These are phyloP conservation scores for Saccharomycopsis vini DNA, from an alignment of 805 yeast genomes.

Conservation along the genomic window DNA sequence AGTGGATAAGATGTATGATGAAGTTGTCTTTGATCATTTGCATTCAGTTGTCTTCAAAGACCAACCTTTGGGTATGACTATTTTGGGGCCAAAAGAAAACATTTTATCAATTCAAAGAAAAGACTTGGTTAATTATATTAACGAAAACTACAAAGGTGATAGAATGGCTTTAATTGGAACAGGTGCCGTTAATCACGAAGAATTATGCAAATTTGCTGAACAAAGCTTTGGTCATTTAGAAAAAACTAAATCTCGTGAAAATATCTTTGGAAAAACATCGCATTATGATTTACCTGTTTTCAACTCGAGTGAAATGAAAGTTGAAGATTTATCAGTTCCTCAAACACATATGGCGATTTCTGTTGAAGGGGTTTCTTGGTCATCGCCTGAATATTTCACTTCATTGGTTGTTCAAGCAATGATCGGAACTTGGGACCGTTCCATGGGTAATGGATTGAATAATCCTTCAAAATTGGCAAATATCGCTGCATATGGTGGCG, in stretches of 20 bases:
- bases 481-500: slow-evolving; percentile 50
- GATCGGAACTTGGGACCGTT: slow-evolving; percentile 95
- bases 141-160: slow-evolving; percentile 86
- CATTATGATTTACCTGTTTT: slow-evolving; percentile 66
- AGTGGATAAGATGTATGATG: slow-evolving; percentile 97
- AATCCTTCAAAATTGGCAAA: slow-evolving; percentile 78
- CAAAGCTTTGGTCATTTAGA: slow-evolving; percentile 64
- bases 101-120: slow-evolving; percentile 69
- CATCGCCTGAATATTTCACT: slow-evolving; percentile 87
- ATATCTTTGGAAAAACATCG: slow-evolving; percentile 61
- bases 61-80: slow-evolving; percentile 94
- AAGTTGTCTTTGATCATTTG: slow-evolving; percentile 92
- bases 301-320: slow-evolving; percentile 76
- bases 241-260: slow-evolving; percentile 41
- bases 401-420: slow-evolving; percentile 95
- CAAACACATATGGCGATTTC: slow-evolving; percentile 88
- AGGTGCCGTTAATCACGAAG: slow-evolving; percentile 86
- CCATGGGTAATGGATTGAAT: slow-evolving; percentile 73
- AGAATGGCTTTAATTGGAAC: slow-evolving; percentile 98
- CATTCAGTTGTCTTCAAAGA: slow-evolving; percentile 86
- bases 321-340: slow-evolving; percentile 76
- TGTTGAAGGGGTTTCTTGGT: slow-evolving; percentile 98
- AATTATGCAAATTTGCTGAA: slow-evolving; percentile 68
- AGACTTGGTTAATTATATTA: slow-evolving; percentile 73
- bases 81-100: slow-evolving; percentile 86